phyloP scores from a whole-genome alignment of 1,284 basidiomycete genomes.

The Puccinia coronata region DNA sequence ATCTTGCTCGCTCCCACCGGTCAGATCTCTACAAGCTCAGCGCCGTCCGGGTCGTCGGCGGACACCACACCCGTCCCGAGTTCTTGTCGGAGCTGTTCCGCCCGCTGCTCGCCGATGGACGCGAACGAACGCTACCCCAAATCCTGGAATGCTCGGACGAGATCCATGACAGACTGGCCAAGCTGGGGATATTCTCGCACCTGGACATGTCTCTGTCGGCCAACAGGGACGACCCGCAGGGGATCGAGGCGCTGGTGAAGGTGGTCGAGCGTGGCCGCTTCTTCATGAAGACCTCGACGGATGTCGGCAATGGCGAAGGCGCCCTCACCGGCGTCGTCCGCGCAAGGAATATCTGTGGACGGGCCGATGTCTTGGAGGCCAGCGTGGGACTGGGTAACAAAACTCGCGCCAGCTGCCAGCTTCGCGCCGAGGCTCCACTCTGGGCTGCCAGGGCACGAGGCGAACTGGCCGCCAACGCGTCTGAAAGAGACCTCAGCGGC shows the following conservation, averaged over 20 bases:
- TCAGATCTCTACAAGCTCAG: constrained; percentile 62
- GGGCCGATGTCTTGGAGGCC: constrained; percentile 83
- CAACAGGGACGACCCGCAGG: constrained; percentile 67
- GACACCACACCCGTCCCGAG: constrained; percentile 70
- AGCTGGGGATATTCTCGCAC: constrained; percentile 73
- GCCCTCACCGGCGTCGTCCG: constrained; percentile 79
- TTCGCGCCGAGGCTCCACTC: constrained; percentile 67
- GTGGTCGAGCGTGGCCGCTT: constrained; percentile 76
- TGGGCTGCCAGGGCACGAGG: constrained; percentile 61
- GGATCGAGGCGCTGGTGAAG: constrained; percentile 81
- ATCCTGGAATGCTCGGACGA: constrained; percentile 70
- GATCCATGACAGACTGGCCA: constrained; percentile 68
- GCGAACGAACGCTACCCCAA: constrained; percentile 63
- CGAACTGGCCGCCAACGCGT: constrained; percentile 67
- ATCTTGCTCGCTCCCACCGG: constrained; percentile 27
- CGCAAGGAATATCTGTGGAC: constrained; percentile 84
- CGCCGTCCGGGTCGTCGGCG: constrained; percentile 77
- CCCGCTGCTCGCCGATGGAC: constrained; percentile 64
- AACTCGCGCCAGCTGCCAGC: constrained; percentile 79
- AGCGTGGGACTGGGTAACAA: constrained; percentile 82
- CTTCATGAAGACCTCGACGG: constrained; percentile 82
- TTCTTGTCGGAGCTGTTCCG: constrained; percentile 78
- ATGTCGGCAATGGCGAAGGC: constrained; percentile 91
- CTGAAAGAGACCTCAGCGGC: constrained; percentile 70
- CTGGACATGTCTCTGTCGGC: constrained; percentile 74